Base-by-base conservation (phyloP, 2,329 filamentous ascomycete species). In the Bipolaris bicolor region DNA sequence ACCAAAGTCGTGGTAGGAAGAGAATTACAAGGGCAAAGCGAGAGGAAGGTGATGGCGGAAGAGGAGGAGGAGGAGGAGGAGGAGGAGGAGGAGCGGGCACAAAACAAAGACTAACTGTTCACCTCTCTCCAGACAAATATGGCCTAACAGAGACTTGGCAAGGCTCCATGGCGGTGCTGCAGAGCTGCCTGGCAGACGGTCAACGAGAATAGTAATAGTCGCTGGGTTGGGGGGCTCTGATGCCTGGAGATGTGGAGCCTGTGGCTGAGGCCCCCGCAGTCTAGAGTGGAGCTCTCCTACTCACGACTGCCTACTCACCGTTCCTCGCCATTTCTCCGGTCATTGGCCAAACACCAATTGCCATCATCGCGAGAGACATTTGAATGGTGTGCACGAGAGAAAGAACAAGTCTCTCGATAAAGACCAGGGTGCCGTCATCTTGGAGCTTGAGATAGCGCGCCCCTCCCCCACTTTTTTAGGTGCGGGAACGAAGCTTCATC, bases 171-270 rank as follows among this genome's bases (percentile, higher is more conserved):
- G 5, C 41, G 13, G 16, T 33, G 24, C 54, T 62, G 58, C 51
- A 57, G 57, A 55, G 54, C 52, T 62, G 62, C 57, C 59, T 58
- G 50, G 54, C 29, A 20, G 48, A 34, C 33, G 40, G 43, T 48
- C 39, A 56, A 54, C 47, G 40, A 44, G 53, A 37, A 33, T 7
- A 46, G 57, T 51, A 51, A 52, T 16, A 52, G 51, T 58, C 48
- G 36, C 56, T 40, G 41, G 37, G 57, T 47, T 40, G 22, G 10
- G 47, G 54, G 52, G 40, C 57, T 53, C 58, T 62, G 62, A 56
- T 67, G 66, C 65, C 65, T 65, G 55, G 57, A 63, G 55, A 54
- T 41, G 44, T 47, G 52, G 62, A 57, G 62, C 55, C 54, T 52
- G 53, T 16, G 60, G 52, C 57, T 53, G 37, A 54, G 50, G 50